Percentiles rank a stretch among this genome's conserved stretches.
These are phyloP conservation scores for Mycena pura DNA, from an alignment of 768 basidiomycete species.

Conservation along the genomic window DNA sequence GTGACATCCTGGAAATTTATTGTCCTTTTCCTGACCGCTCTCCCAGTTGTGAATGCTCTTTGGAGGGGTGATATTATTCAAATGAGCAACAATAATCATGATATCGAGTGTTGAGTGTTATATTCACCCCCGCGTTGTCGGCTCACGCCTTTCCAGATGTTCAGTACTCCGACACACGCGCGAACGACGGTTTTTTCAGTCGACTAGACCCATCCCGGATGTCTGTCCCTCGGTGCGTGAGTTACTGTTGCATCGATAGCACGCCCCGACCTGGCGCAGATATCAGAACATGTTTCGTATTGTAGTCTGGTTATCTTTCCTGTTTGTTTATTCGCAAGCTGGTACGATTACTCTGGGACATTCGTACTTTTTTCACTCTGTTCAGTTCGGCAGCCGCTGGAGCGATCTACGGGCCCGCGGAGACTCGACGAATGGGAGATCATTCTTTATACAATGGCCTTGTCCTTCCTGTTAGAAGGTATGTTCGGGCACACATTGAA, in stretches of 20 bases:
- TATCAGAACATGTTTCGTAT: slow-evolving; percentile 90
- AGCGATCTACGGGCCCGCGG: slow-evolving; percentile 60
- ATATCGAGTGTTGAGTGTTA: slow-evolving; percentile 71
- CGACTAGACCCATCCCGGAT: slow-evolving; percentile 81
- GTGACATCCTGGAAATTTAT: slow-evolving; percentile 12
- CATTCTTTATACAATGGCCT: slow-evolving; percentile 76
- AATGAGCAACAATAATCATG: slow-evolving; percentile 71
- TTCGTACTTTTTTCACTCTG: not conserved
- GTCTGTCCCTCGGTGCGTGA: slow-evolving; percentile 75
- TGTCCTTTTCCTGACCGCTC: not conserved
- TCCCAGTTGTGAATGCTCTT: slow-evolving; percentile 75
- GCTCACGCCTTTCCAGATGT: slow-evolving; percentile 56
- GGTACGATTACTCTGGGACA: slow-evolving; percentile 49
- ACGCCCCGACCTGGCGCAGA: slow-evolving; percentile 45
- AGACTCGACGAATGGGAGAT: slow-evolving; percentile 84
- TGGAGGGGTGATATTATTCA: slow-evolving; percentile 89
- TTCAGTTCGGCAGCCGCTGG: slow-evolving; percentile 77
- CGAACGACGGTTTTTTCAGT: slow-evolving; percentile 60
- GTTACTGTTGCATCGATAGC: no score
- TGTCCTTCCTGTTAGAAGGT: slow-evolving; percentile 86
- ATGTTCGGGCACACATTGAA: slow-evolving; percentile 27
- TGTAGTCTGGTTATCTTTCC: slow-evolving; percentile 77
- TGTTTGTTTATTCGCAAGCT: slow-evolving; percentile 83
- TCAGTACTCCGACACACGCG: slow-evolving; percentile 63
- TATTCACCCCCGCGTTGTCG: not conserved